Evolutionary conservation across 2,329 filamentous ascomycete species (phyloP).

Genomic region (Exophiala lecanii-corni): DNA sequence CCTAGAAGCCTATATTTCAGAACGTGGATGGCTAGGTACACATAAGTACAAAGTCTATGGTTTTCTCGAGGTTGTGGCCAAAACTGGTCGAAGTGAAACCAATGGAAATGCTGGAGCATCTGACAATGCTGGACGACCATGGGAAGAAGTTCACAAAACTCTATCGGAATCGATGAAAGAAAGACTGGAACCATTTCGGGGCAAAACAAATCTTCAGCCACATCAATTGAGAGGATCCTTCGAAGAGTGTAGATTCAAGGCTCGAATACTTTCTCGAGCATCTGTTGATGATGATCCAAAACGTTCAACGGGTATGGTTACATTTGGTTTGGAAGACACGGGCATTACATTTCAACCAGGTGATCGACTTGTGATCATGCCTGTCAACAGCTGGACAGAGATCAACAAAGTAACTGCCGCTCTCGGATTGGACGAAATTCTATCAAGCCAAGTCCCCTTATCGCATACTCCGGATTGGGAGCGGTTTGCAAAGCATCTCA

Average conservation of each 20-base stretch:
- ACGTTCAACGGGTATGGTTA: constrained; percentile 14
- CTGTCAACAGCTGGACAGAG: constrained; percentile 16
- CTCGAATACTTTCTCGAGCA: constrained; percentile 12
- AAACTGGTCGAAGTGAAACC: constrained; percentile 17
- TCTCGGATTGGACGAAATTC: constrained; percentile 11
- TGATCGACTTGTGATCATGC: constrained; percentile 16
- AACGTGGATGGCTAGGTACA: constrained; percentile 16
- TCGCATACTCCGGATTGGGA: constrained; percentile 7
- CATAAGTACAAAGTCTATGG: constrained; percentile 18
- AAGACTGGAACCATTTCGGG: constrained; percentile 14
- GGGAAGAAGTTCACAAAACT: constrained; percentile 19
- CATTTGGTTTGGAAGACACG: constrained; percentile 13
- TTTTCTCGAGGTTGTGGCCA: constrained; percentile 16
- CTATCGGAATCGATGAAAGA: constrained; percentile 18
- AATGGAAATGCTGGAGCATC: constrained; percentile 16
- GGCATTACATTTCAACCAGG: constrained; percentile 17
- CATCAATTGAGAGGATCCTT: constrained; percentile 13
- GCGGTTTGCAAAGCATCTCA: constrained; percentile 15
- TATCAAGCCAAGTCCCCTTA: constrained; percentile 8
- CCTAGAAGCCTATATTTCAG: constrained; percentile 14
- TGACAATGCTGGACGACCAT: constrained; percentile 12
- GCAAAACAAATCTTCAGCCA: constrained; percentile 14
- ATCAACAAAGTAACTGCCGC: constrained; percentile 15
- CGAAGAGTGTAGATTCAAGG: constrained; percentile 19
- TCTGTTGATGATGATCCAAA: constrained; percentile 10